Evolutionary conservation across 768 basidiomycete species (phyloP).

Genomic region (Lactarius vividus): DNA sequence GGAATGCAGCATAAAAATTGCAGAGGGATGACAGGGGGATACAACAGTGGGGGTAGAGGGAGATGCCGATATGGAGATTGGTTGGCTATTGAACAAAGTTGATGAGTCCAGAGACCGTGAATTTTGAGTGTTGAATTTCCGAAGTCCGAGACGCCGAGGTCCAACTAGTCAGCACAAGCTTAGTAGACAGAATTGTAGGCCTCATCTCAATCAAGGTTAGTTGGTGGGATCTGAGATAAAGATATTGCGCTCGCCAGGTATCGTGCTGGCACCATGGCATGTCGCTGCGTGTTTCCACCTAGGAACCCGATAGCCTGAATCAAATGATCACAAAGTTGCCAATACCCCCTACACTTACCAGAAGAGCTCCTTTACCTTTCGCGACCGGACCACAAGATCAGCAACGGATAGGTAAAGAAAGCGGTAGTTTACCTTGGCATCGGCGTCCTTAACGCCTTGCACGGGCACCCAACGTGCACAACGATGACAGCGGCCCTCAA

Average conservation of each 20-base stretch:
- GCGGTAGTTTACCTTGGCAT: constrained; percentile 53
- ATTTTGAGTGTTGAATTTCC: background rate
- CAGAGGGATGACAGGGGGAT: background rate
- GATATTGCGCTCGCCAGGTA: constrained; percentile 56
- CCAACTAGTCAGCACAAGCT: background rate
- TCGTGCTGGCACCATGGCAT: constrained; percentile 61
- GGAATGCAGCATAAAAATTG: background rate
- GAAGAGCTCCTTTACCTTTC: constrained; percentile 67
- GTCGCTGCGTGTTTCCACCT: constrained; percentile 85
- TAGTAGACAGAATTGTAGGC: background rate
- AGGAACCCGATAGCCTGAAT: background rate
- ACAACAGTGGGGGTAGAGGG: background rate
- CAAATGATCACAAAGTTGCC: background rate
- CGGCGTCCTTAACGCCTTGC: constrained; percentile 71
- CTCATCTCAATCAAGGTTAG: constrained; percentile 23
- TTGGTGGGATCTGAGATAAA: constrained; percentile 48
- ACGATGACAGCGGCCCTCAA: constrained; percentile 76
- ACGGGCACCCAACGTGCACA: constrained; percentile 71
- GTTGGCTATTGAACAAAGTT: background rate
- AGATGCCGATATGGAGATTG: constrained; percentile 1
- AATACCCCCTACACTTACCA: constrained; percentile 50
- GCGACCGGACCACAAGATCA: background rate
- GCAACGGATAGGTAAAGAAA: background rate
- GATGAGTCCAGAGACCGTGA: constrained; percentile 4
- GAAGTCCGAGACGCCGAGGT: background rate